Evolutionary conservation across 192 early-diverging fungal genomes (phyloP), one percentile per base, ranked within the genome.

Genomic region (Obelidium mucronatum): DNA sequence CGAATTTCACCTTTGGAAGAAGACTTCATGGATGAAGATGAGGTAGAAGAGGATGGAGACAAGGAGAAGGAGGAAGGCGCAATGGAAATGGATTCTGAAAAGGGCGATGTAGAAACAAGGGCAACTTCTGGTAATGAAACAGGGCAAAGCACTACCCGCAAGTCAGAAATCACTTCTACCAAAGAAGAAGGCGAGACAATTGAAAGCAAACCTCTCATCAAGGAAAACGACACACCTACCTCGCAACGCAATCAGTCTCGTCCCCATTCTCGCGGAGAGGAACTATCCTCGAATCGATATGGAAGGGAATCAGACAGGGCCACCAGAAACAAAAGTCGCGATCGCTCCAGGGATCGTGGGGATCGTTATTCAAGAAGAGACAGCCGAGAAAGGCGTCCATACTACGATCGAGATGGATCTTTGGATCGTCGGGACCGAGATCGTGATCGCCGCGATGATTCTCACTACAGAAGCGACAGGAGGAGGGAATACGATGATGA

Each of bases 1-100:
- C 80, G 96, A 26, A 82, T 91, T 15, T 94, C 92, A 71, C 91
- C 91, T 6, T 77, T 97, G 22, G 88, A 93, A 52, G 91, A 92
- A 15, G 87, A 86, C 31, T 66, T 80, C 2, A 63, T 66, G 48
- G 36, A 44, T 31, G 66, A 56, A 33, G 66, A 68, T 4, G 76
- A 83, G 60, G 65, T 26, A 55, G 44, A 72, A 2, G 40, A 54
- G 11, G 63, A 80, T 22, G 79, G 61, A 28, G 56, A 60, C 3
- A 53, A 67, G 1, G 70, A 34, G 6, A 22, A 63, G 72, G 60
- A 61, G 1, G 64, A 52, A n/a, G 68, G 34, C n/a, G n/a, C n/a
- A n/a, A n/a, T n/a, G n/a, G n/a, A n/a, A n/a, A n/a, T n/a, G n/a
- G n/a, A n/a, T n/a, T n/a, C n/a, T n/a, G 75, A 37, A 52, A 44